phyloP scores from a whole-genome alignment of 345 rosid species.

The Rhodomyrtus tomentosa region DNA sequence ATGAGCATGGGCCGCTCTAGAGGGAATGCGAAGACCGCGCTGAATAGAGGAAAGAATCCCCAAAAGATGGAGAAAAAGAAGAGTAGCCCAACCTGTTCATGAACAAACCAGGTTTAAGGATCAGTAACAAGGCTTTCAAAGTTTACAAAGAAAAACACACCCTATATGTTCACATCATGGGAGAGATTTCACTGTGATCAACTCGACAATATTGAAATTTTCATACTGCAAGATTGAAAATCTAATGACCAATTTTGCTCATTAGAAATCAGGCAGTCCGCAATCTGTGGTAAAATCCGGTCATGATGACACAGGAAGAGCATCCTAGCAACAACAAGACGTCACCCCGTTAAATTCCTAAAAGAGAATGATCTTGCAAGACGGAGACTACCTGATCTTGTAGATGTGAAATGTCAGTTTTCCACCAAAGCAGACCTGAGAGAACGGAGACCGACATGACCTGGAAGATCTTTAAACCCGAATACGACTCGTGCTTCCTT shows the following conservation, averaged over 20 bases:
- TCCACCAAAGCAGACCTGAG: slow-evolving; percentile 92
- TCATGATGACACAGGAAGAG: background rate
- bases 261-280: background rate
- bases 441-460: slow-evolving; percentile 77
- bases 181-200: background rate
- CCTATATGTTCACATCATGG: background rate
- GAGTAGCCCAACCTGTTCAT: slow-evolving; percentile 65
- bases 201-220: background rate
- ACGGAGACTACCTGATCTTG: slow-evolving; percentile 72
- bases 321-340: background rate
- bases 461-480: slow-evolving; percentile 70
- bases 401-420: slow-evolving; percentile 44
- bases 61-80: slow-evolving; percentile 92
- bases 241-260: background rate
- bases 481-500: slow-evolving; percentile 79
- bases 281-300: background rate
- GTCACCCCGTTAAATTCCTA: background rate
- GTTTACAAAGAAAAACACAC: background rate
- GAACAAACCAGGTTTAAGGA: background rate
- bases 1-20: slow-evolving; percentile 81
- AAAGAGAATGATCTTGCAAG: background rate
- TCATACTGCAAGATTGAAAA: background rate
- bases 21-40: slow-evolving; percentile 77
- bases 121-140: background rate
- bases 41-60: slow-evolving; percentile 86